Conservation (phyloP, 1,284 basidiomycete species). For the Marasmius fiardii region DNA sequence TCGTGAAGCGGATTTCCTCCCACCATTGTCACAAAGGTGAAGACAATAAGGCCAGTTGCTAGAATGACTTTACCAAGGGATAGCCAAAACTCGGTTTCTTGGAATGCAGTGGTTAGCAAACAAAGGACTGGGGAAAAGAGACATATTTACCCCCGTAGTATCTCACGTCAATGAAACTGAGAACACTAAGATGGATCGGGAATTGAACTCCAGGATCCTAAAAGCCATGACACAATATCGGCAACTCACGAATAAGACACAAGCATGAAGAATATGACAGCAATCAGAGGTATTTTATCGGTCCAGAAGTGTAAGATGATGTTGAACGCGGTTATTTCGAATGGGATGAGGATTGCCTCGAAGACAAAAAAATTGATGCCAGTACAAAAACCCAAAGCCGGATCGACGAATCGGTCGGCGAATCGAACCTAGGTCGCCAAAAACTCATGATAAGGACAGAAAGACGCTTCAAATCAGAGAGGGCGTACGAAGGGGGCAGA, state of each 20-base stretch:
- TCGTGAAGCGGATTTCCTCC: slow-evolving; percentile 64
- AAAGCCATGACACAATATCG: background rate
- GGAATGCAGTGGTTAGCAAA: background rate
- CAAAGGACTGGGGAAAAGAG: background rate
- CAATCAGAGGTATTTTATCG: slow-evolving; percentile 40
- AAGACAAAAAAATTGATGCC: slow-evolving; percentile 46
- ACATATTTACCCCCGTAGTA: slow-evolving; percentile 43
- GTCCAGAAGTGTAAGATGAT: slow-evolving; percentile 45
- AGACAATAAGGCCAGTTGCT: slow-evolving; percentile 53
- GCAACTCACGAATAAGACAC: slow-evolving; percentile 33
- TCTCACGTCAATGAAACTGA: slow-evolving; percentile 42
- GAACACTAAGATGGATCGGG: slow-evolving; percentile 22
- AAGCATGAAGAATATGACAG: slow-evolving; percentile 40
- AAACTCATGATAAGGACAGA: too few species aligned
- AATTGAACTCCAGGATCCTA: background rate
- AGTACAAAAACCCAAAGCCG: slow-evolving; percentile 41
- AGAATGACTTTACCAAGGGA: slow-evolving; percentile 53
- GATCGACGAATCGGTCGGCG: slow-evolving; percentile 45
- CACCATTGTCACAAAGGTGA: slow-evolving; percentile 61
- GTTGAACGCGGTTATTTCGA: slow-evolving; percentile 43
- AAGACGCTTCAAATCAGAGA: background rate
- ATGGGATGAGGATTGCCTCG: slow-evolving; percentile 39
- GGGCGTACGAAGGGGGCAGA: slow-evolving; percentile 41
- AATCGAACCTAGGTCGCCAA: slow-evolving; percentile 31
- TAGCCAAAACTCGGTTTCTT: slow-evolving; percentile 60